Base-by-base conservation (phyloP, 768 basidiomycete species). In the Auriscalpium microsporum region DNA sequence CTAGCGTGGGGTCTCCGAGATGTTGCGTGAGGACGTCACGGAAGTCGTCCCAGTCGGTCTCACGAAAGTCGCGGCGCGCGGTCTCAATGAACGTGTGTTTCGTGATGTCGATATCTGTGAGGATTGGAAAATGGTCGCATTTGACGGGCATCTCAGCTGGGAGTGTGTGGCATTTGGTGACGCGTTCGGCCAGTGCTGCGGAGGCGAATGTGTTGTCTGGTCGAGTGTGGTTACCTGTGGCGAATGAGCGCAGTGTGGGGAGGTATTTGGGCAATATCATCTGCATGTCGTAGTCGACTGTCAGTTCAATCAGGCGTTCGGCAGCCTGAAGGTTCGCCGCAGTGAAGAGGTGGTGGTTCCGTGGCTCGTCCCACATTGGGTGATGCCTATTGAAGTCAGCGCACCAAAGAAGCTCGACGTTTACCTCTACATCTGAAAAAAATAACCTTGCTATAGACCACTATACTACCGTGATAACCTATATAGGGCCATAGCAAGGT, bases 351-450 rank as follows among this genome's bases (percentile, higher is more conserved):
- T 69, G 68, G 0, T 28, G 5, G 56, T 75, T 72, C 0, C 54
- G 5, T 0, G 51, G 38, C 1, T 66, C 60, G n/a, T 77, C 75
- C 75, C 75, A 76, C 2, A 67, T 40, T 0, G 69, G 67, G 60
- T 73, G 71, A 54, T 75, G 74, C 8, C 68, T 54, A 60, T 75
- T 75, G 67, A 75, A 73, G 62, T 75, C 69, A 28, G 28, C 28
- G 4, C 28, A 28, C 0, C 72, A 73, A 0, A 63, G 44, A 68
- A 66, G 69, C 7, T 74, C 17, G 10, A 66, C 28, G 48, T 65
- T 62, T 16, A 19, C 28, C 17, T 56, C 48, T 10, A n/a, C n/a
- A n/a, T n/a, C n/a, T n/a, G n/a, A n/a, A n/a, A n/a, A n/a, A n/a
- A n/a, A n/a, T n/a, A n/a, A n/a, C n/a, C n/a, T n/a, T n/a, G n/a